These are phyloP conservation scores for Claviceps monticola DNA, from an alignment of 2,329 filamentous ascomycete species.

Conservation along the genomic window DNA sequence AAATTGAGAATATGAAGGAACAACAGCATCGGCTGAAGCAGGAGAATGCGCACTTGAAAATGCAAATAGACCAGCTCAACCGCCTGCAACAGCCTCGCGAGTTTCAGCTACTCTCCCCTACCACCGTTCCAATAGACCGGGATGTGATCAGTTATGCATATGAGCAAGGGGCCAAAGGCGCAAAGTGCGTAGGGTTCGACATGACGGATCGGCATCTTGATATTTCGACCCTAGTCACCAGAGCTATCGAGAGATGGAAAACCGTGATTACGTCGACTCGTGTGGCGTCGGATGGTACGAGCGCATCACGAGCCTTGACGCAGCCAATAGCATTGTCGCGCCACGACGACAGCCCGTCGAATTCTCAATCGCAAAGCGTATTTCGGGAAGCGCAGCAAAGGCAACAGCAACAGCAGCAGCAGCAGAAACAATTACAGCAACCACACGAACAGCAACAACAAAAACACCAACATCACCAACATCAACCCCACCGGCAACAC, in stretches of 20 bases:
- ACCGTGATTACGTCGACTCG: slow-evolving; percentile 40
- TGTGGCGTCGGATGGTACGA: slow-evolving; percentile 29
- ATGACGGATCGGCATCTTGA: slow-evolving; percentile 39
- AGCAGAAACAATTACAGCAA: slow-evolving; percentile 10
- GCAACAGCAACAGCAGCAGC: slow-evolving; percentile 13
- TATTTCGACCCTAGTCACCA: slow-evolving; percentile 34
- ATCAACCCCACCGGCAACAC: slow-evolving; percentile 2
- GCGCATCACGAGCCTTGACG: slow-evolving; percentile 35
- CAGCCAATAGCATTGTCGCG: slow-evolving; percentile 13
- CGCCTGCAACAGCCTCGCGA: slow-evolving; percentile 46
- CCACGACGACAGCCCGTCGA: slow-evolving; percentile 11
- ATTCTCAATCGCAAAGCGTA: slow-evolving; percentile 11
- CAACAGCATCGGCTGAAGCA: slow-evolving; percentile 38
- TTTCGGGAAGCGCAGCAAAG: slow-evolving; percentile 13
- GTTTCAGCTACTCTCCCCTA: slow-evolving; percentile 38
- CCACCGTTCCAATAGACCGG: slow-evolving; percentile 37
- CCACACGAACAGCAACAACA: slow-evolving; percentile 7
- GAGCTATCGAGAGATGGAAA: slow-evolving; percentile 50
- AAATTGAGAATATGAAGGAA: slow-evolving; percentile 36
- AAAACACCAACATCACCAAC: slow-evolving; percentile 11
- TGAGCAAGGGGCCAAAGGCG: slow-evolving; percentile 29
- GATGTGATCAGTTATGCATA: slow-evolving; percentile 32
- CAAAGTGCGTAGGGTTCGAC: slow-evolving; percentile 29
- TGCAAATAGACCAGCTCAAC: slow-evolving; percentile 45
- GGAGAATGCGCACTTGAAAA: slow-evolving; percentile 41